phyloP scores from a whole-genome alignment of 331 rosid species.

The Stylosanthes scabra region DNA sequence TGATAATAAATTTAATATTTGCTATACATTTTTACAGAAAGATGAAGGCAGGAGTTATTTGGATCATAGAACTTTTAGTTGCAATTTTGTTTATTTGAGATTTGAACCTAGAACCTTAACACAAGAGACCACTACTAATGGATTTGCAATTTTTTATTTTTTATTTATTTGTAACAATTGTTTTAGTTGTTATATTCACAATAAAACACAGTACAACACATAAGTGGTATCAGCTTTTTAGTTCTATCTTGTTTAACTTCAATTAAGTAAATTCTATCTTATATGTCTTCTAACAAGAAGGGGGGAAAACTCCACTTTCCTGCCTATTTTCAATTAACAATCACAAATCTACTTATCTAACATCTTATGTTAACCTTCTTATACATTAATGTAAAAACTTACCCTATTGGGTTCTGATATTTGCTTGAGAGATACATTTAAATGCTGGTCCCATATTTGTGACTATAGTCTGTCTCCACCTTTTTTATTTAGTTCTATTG shows the following conservation, averaged over 20 bases:
- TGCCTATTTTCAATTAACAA: not conserved
- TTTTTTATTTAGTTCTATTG: constrained; percentile 5
- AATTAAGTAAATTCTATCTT: not conserved
- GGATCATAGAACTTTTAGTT: not conserved
- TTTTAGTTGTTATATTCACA: not conserved
- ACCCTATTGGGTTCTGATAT: constrained; percentile 27
- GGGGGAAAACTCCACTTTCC: not conserved
- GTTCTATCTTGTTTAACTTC: not conserved
- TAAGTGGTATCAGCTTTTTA: not conserved
- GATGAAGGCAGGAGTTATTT: not conserved
- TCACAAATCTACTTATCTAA: not conserved
- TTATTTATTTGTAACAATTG: not conserved
- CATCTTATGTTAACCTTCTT: not conserved
- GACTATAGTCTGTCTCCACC: not conserved
- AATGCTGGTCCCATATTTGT: not conserved
- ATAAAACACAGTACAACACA: not conserved
- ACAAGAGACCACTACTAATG: no score
- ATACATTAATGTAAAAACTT: not conserved
- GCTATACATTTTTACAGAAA: not conserved
- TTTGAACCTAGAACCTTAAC: no score
- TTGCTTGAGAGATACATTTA: constrained; percentile 3
- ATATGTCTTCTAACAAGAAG: no score
- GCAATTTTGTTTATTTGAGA: not conserved
- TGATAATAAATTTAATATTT: not conserved
- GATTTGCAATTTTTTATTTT: no score